Base-by-base conservation (phyloP, 176 grass and related monocot species). In the Aechmea fasciata region DNA sequence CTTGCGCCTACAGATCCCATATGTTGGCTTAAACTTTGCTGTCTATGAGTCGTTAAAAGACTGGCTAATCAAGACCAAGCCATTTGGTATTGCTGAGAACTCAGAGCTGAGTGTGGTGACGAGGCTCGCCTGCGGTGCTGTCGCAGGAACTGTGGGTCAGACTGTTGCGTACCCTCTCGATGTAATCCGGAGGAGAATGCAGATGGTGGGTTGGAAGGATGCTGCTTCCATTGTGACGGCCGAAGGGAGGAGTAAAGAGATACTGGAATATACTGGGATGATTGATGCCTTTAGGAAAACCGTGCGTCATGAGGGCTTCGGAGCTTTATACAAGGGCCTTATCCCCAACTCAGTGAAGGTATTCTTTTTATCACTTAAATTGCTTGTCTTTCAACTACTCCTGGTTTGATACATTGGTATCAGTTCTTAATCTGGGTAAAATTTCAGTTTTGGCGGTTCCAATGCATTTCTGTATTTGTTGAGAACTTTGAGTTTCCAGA, bases 301-400 rank as follows among this genome's bases (percentile, higher is more conserved):
- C 64, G 94, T 99, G 48, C 87, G 80, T 73, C 63, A 93, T 48
- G 94, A 99, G 81, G 94, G 94, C 9, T 67, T 90, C n/a, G 79
- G 90, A 48, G 94, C 94, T 70, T 68, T 99, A 65, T 99, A 99
- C 90, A 99, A 99, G 84, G 94, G 94, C 47, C 94, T 99, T 41
- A 75, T 99, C 12, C 94, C 94, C 10, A 99, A 99, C 64, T 99
- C 94, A 4, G 94, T 99, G 20, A 99, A 99, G 94, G 94, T 99
- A 81, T 72, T 41, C 11, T 14, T 74, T 71, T 12, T 63, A 20
- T 63, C 14, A 19, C 33, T 41, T 41, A 41, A 41, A 41, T 41
- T 41, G 4, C 33, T 41, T 41, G 33, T 41, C 33, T 41, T 41
- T 41, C 33, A 41, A 41, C 4, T 41, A 7, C 4, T 41, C 3